These are phyloP conservation scores for Erigeron canadensis DNA, from an alignment of 129 eudicot species.

Conservation along the genomic window DNA sequence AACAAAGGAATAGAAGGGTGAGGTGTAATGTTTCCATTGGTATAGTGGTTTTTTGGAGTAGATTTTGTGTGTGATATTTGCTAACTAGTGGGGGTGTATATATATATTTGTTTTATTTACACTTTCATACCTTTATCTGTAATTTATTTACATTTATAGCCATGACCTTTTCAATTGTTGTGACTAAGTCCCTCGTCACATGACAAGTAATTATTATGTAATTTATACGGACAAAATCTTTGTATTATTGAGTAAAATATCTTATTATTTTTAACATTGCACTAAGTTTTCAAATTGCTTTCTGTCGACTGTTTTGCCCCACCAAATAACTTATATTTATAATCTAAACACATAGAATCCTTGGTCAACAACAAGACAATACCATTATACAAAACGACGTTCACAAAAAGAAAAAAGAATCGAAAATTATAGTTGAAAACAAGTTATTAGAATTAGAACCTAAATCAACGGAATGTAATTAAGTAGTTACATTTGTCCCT, in stretches of 20 bases:
- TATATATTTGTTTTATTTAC: slow-evolving; percentile 31
- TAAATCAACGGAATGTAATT: too few species aligned
- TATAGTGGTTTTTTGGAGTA: slow-evolving; percentile 9
- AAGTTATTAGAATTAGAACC: too few species aligned
- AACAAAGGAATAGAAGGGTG: slow-evolving; percentile 33
- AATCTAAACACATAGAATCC: too few species aligned
- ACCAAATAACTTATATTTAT: background rate
- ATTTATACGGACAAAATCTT: slow-evolving; percentile 11
- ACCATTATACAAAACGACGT: too few species aligned
- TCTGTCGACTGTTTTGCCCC: background rate
- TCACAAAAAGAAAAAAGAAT: too few species aligned
- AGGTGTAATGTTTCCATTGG: slow-evolving; percentile 38
- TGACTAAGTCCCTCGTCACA: slow-evolving; percentile 3
- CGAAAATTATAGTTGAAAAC: too few species aligned
- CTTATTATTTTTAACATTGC: background rate
- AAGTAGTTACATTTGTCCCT: too few species aligned
- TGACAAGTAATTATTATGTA: slow-evolving; percentile 26
- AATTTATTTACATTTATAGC: slow-evolving; percentile 7
- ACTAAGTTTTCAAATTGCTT: background rate
- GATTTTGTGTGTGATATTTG: slow-evolving; percentile 24
- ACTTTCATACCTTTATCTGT: slow-evolving; percentile 27
- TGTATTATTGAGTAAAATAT: slow-evolving; percentile 14
- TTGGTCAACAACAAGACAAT: too few species aligned
- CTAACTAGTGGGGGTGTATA: slow-evolving; percentile 25
- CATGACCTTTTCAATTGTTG: slow-evolving; percentile 11